A percentile compares a stretch with the other conserved stretches of the same genome.
Conservation (phyloP, 2,329 filamentous ascomycete species). For the Beauveria rudraprayagi region DNA sequence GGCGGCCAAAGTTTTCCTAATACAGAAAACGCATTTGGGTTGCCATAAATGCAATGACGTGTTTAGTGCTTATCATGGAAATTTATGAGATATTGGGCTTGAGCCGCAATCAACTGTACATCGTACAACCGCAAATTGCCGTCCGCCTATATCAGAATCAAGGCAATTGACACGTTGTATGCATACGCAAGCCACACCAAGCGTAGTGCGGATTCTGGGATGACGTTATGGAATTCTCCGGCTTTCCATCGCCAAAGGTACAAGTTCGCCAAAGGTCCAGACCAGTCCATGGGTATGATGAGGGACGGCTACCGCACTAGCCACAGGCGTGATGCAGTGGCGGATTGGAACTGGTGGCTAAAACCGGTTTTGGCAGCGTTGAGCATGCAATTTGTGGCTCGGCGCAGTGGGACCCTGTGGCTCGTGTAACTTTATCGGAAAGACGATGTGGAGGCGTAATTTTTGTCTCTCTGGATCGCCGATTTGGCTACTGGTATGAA, state of each 20-base stretch:
- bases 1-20: too few species aligned
- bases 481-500: conserved; percentile 1
- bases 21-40: too few species aligned
- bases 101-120: not conserved
- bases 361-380: conserved; percentile 4
- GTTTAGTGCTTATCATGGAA: not conserved
- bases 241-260: not conserved
- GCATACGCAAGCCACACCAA: not conserved
- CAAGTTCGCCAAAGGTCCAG: not conserved
- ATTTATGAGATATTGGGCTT: not conserved
- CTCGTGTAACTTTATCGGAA: not conserved
- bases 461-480: not conserved
- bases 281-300: not conserved
- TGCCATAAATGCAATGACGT: not conserved
- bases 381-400: not conserved
- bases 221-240: not conserved
- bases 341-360: not conserved
- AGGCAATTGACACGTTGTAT: not conserved
- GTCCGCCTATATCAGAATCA: not conserved
- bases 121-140: not conserved
- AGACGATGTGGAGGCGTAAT: not conserved
- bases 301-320: not conserved
- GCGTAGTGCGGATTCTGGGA: not conserved
- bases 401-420: conserved; percentile 2
- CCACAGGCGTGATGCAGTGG: not conserved